Percentiles rank a stretch among this genome's conserved stretches.
Evolutionary conservation across 305 asterid species (phyloP).

Genomic region (Ilex paraguariensis): DNA sequence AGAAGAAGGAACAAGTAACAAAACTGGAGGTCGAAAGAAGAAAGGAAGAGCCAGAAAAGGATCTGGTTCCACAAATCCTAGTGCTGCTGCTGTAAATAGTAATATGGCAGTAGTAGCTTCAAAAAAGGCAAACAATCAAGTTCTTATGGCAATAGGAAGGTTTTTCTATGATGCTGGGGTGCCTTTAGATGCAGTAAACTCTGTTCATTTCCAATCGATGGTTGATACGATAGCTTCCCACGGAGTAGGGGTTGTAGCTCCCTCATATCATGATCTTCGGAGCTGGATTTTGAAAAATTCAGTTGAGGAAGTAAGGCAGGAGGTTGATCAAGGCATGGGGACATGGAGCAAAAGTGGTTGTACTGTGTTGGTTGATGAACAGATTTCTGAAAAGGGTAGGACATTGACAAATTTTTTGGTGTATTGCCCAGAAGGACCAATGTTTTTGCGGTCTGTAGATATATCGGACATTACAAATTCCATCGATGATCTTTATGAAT

Average conservation of each 20-base stretch:
- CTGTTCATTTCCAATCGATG: slow-evolving; percentile 86
- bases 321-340: slow-evolving; percentile 50
- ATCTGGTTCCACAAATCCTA: slow-evolving; percentile 29
- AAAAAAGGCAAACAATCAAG: slow-evolving; percentile 44
- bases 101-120: slow-evolving; percentile 26
- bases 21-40: slow-evolving; percentile 50
- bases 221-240: slow-evolving; percentile 78
- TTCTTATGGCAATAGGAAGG: slow-evolving; percentile 81
- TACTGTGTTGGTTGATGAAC: slow-evolving; percentile 71
- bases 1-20: slow-evolving; percentile 45
- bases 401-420: slow-evolving; percentile 48
- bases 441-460: slow-evolving; percentile 69
- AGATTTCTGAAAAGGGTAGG: slow-evolving; percentile 56
- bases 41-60: slow-evolving; percentile 68
- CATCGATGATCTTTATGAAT: slow-evolving; percentile 47
- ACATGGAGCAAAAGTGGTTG: slow-evolving; percentile 83
- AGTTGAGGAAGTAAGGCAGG: slow-evolving; percentile 65
- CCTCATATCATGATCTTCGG: slow-evolving; percentile 76
- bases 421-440: slow-evolving; percentile 64
- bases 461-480: slow-evolving; percentile 50
- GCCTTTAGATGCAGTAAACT: slow-evolving; percentile 64
- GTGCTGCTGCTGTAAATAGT: slow-evolving; percentile 28
- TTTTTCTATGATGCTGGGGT: slow-evolving; percentile 76
- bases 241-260: slow-evolving; percentile 53
- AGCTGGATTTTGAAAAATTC: slow-evolving; percentile 63